Evolutionary conservation across 352 stramenopile species (phyloP), one percentile per base, ranked within the genome.

Genomic region (Pythium graminicola): DNA sequence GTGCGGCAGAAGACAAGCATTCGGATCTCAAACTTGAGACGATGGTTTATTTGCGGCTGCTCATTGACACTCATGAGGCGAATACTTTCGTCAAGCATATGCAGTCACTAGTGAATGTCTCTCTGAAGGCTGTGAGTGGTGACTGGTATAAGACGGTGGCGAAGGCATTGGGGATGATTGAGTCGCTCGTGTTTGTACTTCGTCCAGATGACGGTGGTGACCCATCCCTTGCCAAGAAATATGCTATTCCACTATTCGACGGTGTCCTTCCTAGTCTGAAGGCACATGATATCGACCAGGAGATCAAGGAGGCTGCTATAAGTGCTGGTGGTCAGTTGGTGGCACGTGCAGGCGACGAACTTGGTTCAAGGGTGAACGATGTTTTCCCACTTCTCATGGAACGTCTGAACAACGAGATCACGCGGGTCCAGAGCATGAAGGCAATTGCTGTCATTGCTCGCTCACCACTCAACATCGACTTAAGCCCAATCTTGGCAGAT

Each of bases 91-190:
- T 81, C 41, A 69, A 82, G 31, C 81, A 92, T 47, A 64, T 98
- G 36, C 42, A 67, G 20, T 65, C 81, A 9, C 65, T 99, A 2
- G 78, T 98, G 4, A 69, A 78, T 9, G 72, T 97, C 40, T 78
- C 97, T 19, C 88, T 95, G 14, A 71, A 84, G 27, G 91, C 83
- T 42, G 93, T 96, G 1, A 74, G 89, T 44, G 95, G 97, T 44
- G 95, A 99, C 48, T 99, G 97, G 95, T 99, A 99, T 79, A 99
- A 99, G 78, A 95, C 97, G 5, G 97, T 98, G 26, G 86, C 94
- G 19, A 97, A 98, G 65, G 84, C 93, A 3, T 67, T 99, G 47
- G 76, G 86, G 28, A 64, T 98, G n/a, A 88, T 98, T 42, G 80
- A 93, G 41, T 90, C 85, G 24, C 71, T 98, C 49, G 92, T 96